These are phyloP conservation scores for Coleophoma crateriformis DNA, from an alignment of 2,329 filamentous ascomycete species.

Conservation along the genomic window DNA sequence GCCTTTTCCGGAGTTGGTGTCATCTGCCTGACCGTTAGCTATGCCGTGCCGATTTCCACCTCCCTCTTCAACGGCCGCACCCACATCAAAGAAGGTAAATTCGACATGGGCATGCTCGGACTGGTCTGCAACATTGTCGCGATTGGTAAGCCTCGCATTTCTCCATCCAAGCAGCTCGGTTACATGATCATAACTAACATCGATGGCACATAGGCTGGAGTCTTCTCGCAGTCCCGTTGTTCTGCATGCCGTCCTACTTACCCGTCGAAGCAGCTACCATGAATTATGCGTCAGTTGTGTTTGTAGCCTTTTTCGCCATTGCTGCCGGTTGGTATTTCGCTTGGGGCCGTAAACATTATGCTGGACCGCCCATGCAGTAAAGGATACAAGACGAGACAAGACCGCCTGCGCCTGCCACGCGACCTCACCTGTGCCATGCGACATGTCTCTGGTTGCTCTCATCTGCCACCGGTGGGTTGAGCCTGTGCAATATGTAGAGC, in stretches of 20 bases:
- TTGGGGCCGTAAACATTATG: constrained; percentile 66
- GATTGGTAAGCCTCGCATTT: constrained; percentile 42
- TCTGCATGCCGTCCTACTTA: constrained; percentile 66
- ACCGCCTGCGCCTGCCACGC: too few species aligned
- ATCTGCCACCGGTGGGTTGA: too few species aligned
- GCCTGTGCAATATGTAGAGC: too few species aligned
- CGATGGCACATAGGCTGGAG: constrained; percentile 51
- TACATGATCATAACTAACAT: too few species aligned
- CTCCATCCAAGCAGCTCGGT: not conserved
- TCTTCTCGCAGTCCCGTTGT: constrained; percentile 62
- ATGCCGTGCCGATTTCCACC: constrained; percentile 61
- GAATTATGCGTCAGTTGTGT: constrained; percentile 75
- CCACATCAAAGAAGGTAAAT: constrained; percentile 42
- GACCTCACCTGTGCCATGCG: too few species aligned
- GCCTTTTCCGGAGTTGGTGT: constrained; percentile 67
- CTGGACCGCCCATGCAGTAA: constrained; percentile 15
- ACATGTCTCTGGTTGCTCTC: too few species aligned
- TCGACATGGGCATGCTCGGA: constrained; percentile 58
- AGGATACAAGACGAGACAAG: too few species aligned
- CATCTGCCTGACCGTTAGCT: constrained; percentile 64
- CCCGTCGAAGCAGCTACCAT: constrained; percentile 53
- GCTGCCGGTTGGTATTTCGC: constrained; percentile 62
- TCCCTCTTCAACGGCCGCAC: constrained; percentile 55
- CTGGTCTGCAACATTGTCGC: constrained; percentile 57
- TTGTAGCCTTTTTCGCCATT: constrained; percentile 57